A percentile compares a stretch with the other conserved stretches of the same genome.
These are phyloP conservation scores for Neurospora sublineolata DNA, from an alignment of 495 filamentous ascomycete species.

Conservation along the genomic window DNA sequence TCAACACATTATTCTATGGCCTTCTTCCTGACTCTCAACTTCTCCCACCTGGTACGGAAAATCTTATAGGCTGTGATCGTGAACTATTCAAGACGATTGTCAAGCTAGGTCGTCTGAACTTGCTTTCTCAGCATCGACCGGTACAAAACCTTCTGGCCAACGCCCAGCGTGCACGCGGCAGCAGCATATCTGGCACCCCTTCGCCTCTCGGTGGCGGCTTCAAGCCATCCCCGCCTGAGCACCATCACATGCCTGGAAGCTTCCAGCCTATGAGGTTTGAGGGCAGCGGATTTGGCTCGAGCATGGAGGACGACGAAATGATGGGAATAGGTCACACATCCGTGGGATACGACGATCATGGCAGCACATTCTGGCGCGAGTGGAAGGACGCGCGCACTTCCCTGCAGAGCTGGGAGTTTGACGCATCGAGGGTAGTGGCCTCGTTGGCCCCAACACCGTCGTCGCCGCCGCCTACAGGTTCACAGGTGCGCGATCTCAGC, in stretches of 20 bases:
- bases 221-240: conserved; percentile 27
- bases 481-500: conserved; percentile 43
- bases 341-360: conserved; percentile 37
- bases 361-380: conserved; percentile 67
- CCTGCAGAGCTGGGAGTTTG: conserved; percentile 74
- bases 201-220: conserved; percentile 38
- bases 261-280: conserved; percentile 40
- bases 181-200: conserved; percentile 6
- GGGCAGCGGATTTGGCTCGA: conserved; percentile 47
- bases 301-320: conserved; percentile 36
- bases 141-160: conserved; percentile 28
- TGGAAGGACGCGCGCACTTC: conserved; percentile 68
- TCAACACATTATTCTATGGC: conserved; percentile 52
- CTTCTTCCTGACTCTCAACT: conserved; percentile 63
- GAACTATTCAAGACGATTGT: conserved; percentile 66
- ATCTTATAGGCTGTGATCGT: conserved; percentile 77
- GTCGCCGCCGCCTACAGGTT: conserved; percentile 24
- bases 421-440: conserved; percentile 34
- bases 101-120: conserved; percentile 71
- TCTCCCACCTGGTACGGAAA: conserved; percentile 46
- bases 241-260: conserved; percentile 14
- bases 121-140: conserved; percentile 69
- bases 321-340: conserved; percentile 21
- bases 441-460: conserved; percentile 8
- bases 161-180: conserved; percentile 15